Evolutionary conservation across 306 rosid genomes (phyloP).

Genomic region (Albizia julibrissin): DNA sequence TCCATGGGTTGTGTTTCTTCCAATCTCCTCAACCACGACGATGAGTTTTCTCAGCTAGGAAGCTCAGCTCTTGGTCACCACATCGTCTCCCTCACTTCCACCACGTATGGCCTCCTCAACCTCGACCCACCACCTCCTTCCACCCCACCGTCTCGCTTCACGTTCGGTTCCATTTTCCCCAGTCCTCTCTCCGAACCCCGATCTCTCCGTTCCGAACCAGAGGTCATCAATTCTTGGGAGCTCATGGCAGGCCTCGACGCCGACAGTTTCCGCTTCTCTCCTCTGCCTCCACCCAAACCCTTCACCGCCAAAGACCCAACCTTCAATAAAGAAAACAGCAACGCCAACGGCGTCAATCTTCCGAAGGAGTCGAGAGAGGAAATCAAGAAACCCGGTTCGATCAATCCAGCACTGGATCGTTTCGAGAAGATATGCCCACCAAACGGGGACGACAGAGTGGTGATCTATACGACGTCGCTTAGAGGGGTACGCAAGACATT

Average conservation of each 20-base stretch:
- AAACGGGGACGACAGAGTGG: constrained; percentile 70
- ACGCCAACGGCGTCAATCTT: constrained; percentile 27
- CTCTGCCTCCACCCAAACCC: constrained; percentile 43
- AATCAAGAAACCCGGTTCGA: constrained; percentile 18
- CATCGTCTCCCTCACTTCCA: constrained; percentile 91
- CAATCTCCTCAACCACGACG: constrained; percentile 66
- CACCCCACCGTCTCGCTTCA: constrained; percentile 54
- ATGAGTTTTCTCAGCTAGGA: constrained; percentile 68
- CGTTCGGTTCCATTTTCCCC: constrained; percentile 43
- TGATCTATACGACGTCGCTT: constrained; percentile 76
- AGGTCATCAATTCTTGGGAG: constrained; percentile 92
- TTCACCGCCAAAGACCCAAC: constrained; percentile 12
- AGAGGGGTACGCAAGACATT: constrained; percentile 81
- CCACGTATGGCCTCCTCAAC: constrained; percentile 90
- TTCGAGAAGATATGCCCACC: constrained; percentile 69
- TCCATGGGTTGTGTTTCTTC: constrained; percentile 95
- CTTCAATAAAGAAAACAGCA: constrained; percentile 56
- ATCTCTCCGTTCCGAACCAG: constrained; percentile 44
- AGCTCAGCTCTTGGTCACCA: constrained; percentile 79
- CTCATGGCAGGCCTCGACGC: constrained; percentile 93
- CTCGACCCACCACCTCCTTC: constrained; percentile 65
- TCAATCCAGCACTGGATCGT: constrained; percentile 25
- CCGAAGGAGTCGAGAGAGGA: neutral
- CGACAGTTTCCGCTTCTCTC: constrained; percentile 78
- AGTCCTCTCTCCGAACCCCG: constrained; percentile 43